Percentiles rank a stretch among this genome's conserved stretches.
Evolutionary conservation across 2,329 filamentous ascomycete genomes (phyloP).

Genomic region (Ophiostoma pallidulum): DNA sequence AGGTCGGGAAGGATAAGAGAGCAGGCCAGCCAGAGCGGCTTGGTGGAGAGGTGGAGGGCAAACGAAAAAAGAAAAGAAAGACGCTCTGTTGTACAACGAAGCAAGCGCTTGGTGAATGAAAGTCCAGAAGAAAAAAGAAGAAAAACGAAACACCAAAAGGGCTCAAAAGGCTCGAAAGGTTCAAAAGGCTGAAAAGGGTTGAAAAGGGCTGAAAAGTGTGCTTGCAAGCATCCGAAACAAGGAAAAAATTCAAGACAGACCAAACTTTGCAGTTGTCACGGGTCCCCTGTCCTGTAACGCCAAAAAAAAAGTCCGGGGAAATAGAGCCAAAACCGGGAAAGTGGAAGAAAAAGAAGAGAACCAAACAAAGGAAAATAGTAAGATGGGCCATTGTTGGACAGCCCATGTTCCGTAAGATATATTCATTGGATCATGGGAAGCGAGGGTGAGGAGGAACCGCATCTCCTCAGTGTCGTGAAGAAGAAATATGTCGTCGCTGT

Average conservation of each 20-base stretch:
- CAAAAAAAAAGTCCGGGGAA: background rate
- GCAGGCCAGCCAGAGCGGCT: no score
- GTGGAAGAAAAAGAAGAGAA: background rate
- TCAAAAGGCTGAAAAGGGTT: background rate
- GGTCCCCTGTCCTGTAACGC: background rate
- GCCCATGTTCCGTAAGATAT: constrained; percentile 7
- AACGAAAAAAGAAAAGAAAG: no score
- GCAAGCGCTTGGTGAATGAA: no score
- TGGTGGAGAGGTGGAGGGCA: no score
- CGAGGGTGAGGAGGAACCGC: background rate
- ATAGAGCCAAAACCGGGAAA: background rate
- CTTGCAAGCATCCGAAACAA: background rate
- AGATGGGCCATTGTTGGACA: constrained; percentile 8
- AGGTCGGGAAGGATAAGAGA: no score
- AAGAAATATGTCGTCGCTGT: background rate
- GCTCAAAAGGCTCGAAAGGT: background rate
- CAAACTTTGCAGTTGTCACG: background rate
- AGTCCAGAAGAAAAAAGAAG: no score
- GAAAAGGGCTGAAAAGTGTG: background rate
- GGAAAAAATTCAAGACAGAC: background rate
- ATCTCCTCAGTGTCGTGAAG: no score
- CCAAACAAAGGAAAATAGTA: background rate
- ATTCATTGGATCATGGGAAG: background rate
- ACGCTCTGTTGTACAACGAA: no score
- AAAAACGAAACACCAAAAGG: background rate